Percentiles rank a stretch among this genome's conserved stretches.
phyloP scores from a whole-genome alignment of 169 alveolate genomes.

The Cryptosporidium sp. region DNA sequence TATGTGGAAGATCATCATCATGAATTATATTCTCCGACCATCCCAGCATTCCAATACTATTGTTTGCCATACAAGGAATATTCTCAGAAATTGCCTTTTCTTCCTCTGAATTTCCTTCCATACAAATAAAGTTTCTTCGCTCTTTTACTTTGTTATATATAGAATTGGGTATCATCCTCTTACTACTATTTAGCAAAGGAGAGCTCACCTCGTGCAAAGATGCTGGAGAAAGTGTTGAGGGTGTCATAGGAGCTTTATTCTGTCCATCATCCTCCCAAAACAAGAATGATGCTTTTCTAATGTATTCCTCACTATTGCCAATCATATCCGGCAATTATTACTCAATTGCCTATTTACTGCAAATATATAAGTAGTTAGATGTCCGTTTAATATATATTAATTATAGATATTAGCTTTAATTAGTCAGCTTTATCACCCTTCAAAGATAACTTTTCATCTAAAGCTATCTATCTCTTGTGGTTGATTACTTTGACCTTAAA shows the following conservation, averaged over 20 bases:
- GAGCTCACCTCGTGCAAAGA: slow-evolving; percentile 51
- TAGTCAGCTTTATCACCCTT: slow-evolving; percentile 30
- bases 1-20: not conserved
- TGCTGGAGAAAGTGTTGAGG: slow-evolving; percentile 73
- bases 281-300: slow-evolving; percentile 42
- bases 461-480: not conserved
- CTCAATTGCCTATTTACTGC: not conserved
- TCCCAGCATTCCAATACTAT: slow-evolving; percentile 43
- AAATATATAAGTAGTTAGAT: not conserved
- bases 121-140: not conserved
- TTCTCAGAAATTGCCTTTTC: slow-evolving; percentile 5
- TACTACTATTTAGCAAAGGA: slow-evolving; percentile 15
- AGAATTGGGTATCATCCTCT: not conserved
- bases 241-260: slow-evolving; percentile 47
- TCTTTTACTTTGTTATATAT: slow-evolving; percentile 17
- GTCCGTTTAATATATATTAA: not conserved
- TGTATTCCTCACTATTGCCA: slow-evolving; percentile 15
- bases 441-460: slow-evolving; percentile 16
- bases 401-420: slow-evolving; percentile 35
- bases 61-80: slow-evolving; percentile 27
- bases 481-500: not conserved
- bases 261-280: slow-evolving; percentile 74
- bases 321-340: slow-evolving; percentile 9
- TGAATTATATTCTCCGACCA: slow-evolving; percentile 39
- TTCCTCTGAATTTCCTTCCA: slow-evolving; percentile 19